A percentile compares a stretch with the other conserved stretches of the same genome.
Conservation (phyloP, 2,329 filamentous ascomycete genomes). For the Trichocomaceae sp. region DNA sequence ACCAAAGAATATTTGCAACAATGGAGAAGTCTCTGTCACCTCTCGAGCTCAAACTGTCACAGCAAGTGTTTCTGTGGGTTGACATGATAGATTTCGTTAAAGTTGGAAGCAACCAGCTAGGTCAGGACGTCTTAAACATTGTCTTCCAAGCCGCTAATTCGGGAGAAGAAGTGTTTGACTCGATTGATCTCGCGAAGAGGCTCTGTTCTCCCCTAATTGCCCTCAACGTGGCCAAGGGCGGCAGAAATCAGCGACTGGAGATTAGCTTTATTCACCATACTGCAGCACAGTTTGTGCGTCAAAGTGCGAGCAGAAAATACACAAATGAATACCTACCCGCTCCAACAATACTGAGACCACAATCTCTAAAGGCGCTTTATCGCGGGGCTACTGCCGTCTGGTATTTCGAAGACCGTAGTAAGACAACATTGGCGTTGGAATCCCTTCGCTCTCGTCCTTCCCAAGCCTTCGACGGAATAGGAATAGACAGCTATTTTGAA, state of each 20-base stretch:
- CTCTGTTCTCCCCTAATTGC: not conserved
- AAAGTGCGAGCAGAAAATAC: not conserved
- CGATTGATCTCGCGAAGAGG: not conserved
- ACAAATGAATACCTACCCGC: not conserved
- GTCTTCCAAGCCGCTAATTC: slow-evolving; percentile 3
- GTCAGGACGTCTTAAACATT: not conserved
- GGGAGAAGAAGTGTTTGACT: slow-evolving; percentile 4
- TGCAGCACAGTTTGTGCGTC: not conserved
- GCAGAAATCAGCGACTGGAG: not conserved
- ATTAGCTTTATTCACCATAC: slow-evolving; percentile 4
- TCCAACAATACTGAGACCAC: not conserved
- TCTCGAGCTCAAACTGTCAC: slow-evolving; percentile 1
- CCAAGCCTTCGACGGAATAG: not conserved
- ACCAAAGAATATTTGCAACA: not conserved
- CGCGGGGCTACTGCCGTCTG: not conserved
- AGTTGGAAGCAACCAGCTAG: not conserved
- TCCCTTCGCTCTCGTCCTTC: not conserved
- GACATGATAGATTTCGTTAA: slow-evolving; percentile 1
- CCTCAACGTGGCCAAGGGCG: not conserved
- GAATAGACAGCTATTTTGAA: not conserved
- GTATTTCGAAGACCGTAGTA: not conserved
- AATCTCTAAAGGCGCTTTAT: slow-evolving; percentile 2
- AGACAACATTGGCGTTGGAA: not conserved
- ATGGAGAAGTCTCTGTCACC: slow-evolving; percentile 4
- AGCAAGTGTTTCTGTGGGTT: slow-evolving; percentile 7